phyloP scores from a whole-genome alignment of 495 filamentous ascomycete species.

The Penicillium waksmanii region DNA sequence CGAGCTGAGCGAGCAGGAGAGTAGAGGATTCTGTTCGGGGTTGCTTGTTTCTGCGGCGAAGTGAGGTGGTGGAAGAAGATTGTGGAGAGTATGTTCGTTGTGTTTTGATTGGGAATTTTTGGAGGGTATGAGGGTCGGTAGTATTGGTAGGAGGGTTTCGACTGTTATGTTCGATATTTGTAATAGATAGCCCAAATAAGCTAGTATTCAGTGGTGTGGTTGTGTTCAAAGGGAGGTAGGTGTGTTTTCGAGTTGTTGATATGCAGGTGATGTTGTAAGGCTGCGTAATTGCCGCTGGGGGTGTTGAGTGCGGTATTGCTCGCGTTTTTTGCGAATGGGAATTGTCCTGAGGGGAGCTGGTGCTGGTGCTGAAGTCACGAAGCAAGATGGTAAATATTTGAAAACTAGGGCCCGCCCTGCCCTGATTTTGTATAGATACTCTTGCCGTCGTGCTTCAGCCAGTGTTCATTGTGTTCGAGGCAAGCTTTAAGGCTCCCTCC shows the following conservation, averaged over 20 bases:
- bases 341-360: too few relatives aligned
- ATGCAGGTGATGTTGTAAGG: too few relatives aligned
- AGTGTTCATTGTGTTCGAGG: background rate
- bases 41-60: background rate
- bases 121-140: too few relatives aligned
- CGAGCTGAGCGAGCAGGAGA: background rate
- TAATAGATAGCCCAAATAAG: too few relatives aligned
- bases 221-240: too few relatives aligned
- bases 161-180: too few relatives aligned
- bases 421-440: background rate
- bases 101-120: background rate
- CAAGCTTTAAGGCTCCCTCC: background rate
- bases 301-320: too few relatives aligned
- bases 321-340: too few relatives aligned
- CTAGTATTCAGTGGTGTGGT: too few relatives aligned
- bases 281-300: too few relatives aligned
- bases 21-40: background rate
- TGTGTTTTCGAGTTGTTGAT: too few relatives aligned
- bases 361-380: background rate
- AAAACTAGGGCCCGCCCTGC: background rate
- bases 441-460: background rate
- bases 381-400: background rate
- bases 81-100: background rate
- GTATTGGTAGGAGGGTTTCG: background rate
- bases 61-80: background rate